Conservation (phyloP, 2,329 filamentous ascomycete genomes). For the Trichoderma oligosporum region DNA sequence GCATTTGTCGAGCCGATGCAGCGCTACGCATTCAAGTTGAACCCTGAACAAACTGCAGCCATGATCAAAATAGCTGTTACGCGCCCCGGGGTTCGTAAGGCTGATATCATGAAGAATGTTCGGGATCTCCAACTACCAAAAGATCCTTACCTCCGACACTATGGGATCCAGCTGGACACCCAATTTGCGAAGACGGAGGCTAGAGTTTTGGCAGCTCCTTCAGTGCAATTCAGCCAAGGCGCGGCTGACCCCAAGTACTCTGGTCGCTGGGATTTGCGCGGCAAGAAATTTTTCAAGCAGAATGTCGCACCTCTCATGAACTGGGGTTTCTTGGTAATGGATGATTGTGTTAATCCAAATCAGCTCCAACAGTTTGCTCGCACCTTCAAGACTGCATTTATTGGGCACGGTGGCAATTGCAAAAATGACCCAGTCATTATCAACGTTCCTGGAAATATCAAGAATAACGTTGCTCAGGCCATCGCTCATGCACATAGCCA, state of each 20-base stretch:
- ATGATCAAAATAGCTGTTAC: conserved; percentile 97
- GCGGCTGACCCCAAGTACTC: conserved; percentile 57
- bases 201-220: conserved; percentile 66
- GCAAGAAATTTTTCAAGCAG: conserved; percentile 65
- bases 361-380: conserved; percentile 32
- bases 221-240: conserved; percentile 62
- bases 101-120: conserved; percentile 54
- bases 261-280: conserved; percentile 85
- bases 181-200: conserved; percentile 66
- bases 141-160: conserved; percentile 68
- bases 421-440: conserved; percentile 34
- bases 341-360: conserved; percentile 47
- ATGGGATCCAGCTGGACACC: conserved; percentile 66
- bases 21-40: conserved; percentile 60
- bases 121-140: conserved; percentile 62
- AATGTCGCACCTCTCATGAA: conserved; percentile 61
- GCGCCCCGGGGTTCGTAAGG: conserved; percentile 63
- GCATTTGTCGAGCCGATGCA: conserved; percentile 53
- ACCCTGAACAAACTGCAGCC: conserved; percentile 60
- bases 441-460: conserved; percentile 30
- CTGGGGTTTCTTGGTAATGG: conserved; percentile 73
- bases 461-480: conserved; percentile 47
- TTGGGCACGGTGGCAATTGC: conserved; percentile 48
- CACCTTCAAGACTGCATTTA: conserved; percentile 45
- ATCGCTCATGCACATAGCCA: conserved; percentile 43